Evolutionary conservation across 2,329 filamentous ascomycete genomes (phyloP), one percentile per base, ranked within the genome.

Genomic region (Clonostachys chloroleuca): DNA sequence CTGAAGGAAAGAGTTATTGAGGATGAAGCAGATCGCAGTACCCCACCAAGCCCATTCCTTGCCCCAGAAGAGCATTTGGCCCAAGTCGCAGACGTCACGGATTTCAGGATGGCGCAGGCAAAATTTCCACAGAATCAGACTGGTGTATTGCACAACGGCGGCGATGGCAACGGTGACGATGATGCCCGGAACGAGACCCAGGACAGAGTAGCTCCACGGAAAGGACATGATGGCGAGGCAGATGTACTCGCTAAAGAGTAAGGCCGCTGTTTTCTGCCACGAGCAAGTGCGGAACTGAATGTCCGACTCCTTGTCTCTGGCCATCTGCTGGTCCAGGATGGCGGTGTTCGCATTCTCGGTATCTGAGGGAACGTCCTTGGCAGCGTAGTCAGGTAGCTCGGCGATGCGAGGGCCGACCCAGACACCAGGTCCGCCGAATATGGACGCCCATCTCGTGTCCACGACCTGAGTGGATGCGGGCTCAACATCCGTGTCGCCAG

Each of bases 181-280:
- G 46, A 96, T 66, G 20, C 75, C 91, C 0, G 92, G 91, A 1
- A 96, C 89, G 14, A 96, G 77, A 8, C 92, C 92, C 8, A 96
- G 79, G 30, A 92, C 72, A 40, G 89, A 89, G 67, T 96, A 96
- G 0, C 90, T 95, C 78, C 88, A 95, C 0, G 92, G 92, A 56
- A 96, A 96, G 44, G 89, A 95, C 91, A 96, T 96, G 62, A 96
- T 96, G 49, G 81, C 63, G 67, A 96, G 71, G 64, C 90, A 95
- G 50, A 96, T 96, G 65, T 96, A 96, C 73, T 96, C 92, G 44
- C 89, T 94, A 69, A 96, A 96, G 45, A 96, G 81, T 56, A 96
- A 66, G 2, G 86, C 90, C 1, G 92, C 90, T 46, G 92, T 96
- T 86, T 96, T 96, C 61, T 89, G 86, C 92, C 92, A 96, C 55